These are phyloP conservation scores for Sicyos baderoa DNA, from an alignment of 306 rosid genomes.

Conservation along the genomic window DNA sequence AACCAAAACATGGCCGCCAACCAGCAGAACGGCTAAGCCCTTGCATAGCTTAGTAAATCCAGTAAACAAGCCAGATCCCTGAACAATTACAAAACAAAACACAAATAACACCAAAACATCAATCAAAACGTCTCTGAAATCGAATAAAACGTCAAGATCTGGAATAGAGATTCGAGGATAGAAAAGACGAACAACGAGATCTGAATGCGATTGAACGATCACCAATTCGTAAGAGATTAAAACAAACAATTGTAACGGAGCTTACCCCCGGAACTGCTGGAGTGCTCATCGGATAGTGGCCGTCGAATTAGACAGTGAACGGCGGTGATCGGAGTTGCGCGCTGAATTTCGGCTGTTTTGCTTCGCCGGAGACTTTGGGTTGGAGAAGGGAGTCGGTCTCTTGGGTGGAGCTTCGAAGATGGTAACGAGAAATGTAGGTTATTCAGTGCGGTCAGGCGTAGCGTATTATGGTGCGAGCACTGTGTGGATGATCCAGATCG, in stretches of 20 bases:
- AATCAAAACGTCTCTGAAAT: constrained; percentile 2
- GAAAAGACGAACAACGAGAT: constrained; percentile 6
- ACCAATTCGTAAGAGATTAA: neutral
- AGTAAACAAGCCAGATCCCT: constrained; percentile 34
- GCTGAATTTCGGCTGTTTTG: neutral
- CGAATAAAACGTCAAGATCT: constrained; percentile 16
- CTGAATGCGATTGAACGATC: constrained; percentile 1
- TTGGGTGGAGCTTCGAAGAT: neutral
- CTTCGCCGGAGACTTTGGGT: constrained; percentile 12
- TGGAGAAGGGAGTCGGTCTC: neutral
- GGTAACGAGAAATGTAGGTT: neutral
- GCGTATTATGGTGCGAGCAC: too few species aligned
- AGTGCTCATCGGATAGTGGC: constrained; percentile 38
- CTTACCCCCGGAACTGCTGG: constrained; percentile 45
- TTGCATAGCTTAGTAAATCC: constrained; percentile 73
- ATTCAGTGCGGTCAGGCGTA: constrained; percentile 9
- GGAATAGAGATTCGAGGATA: constrained; percentile 8
- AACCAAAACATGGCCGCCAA: constrained; percentile 58
- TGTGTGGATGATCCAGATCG: neutral
- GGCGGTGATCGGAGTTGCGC: constrained; percentile 15
- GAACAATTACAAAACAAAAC: neutral
- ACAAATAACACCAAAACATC: neutral
- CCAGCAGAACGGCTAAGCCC: constrained; percentile 55
- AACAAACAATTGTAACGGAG: neutral
- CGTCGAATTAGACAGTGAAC: neutral